A percentile compares a stretch with the other conserved stretches of the same genome.
Conservation (phyloP, 257 asterid genomes). For the Verbena officinalis region DNA sequence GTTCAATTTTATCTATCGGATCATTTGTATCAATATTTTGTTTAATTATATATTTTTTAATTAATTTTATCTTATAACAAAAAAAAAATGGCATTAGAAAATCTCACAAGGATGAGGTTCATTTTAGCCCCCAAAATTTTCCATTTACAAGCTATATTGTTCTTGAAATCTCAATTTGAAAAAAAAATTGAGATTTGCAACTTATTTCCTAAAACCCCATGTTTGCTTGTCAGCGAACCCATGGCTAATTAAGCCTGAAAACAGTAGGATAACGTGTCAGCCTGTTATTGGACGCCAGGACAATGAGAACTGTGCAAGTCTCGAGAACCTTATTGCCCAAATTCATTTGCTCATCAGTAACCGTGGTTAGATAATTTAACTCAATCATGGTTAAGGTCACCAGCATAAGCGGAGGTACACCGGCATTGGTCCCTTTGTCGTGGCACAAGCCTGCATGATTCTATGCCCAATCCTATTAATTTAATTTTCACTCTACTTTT, state of each 20-base stretch:
- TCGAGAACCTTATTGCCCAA: conserved; percentile 2
- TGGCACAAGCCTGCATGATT: conserved; percentile 34
- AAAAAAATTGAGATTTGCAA: not conserved
- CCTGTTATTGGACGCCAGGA: conserved; percentile 2
- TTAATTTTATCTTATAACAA: no score
- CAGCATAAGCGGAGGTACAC: conserved; percentile 41
- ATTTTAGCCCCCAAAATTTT: no score
- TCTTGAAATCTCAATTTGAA: no score
- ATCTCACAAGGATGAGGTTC: no score
- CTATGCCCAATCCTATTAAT: conserved; percentile 29
- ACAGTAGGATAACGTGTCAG: conserved; percentile 21
- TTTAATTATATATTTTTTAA: no score
- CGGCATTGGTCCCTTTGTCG: conserved; percentile 47
- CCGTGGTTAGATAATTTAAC: conserved; percentile 16
- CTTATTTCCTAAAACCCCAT: conserved; percentile 12
- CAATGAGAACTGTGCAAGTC: conserved; percentile 6
- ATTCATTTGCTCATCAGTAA: conserved; percentile 5
- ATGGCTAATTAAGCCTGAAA: conserved; percentile 10
- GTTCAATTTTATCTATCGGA: no score
- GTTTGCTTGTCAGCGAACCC: conserved; percentile 21
- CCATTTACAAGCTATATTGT: no score
- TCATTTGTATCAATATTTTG: no score
- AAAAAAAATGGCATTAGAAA: no score
- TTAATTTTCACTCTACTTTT: conserved; percentile 24
- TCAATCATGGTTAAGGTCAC: conserved; percentile 14